A percentile compares a stretch with the other conserved stretches of the same genome.
These are phyloP conservation scores for Polygonum maritimum DNA, from an alignment of 148 eudicot genomes.

Conservation along the genomic window DNA sequence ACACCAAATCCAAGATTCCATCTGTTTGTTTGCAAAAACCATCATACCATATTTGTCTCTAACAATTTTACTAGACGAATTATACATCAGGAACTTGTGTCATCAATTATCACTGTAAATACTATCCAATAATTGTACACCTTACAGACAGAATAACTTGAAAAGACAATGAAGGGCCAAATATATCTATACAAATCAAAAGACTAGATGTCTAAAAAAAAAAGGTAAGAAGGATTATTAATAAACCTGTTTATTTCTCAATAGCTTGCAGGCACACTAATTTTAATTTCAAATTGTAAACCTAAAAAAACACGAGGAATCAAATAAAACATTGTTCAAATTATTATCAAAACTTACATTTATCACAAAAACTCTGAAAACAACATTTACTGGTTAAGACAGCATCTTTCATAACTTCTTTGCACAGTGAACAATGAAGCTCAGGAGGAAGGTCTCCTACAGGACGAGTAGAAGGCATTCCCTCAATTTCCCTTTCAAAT, in stretches of 20 bases:
- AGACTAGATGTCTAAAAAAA: neutral
- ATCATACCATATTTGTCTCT: neutral
- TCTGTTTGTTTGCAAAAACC: neutral
- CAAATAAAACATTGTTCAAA: neutral
- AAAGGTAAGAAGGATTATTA: neutral
- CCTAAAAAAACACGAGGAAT: neutral
- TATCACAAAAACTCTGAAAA: slow-evolving; percentile 78
- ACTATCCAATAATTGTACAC: neutral
- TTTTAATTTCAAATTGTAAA: neutral
- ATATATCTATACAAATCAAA: neutral
- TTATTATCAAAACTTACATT: slow-evolving; percentile 42
- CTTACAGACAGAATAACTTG: neutral
- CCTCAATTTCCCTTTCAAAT: slow-evolving; percentile 83
- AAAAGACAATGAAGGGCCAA: neutral
- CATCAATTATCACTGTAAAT: neutral
- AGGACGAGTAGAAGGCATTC: slow-evolving; percentile 66
- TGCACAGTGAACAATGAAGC: slow-evolving; percentile 83
- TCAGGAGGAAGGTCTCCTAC: slow-evolving; percentile 85
- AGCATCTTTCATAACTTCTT: slow-evolving; percentile 96
- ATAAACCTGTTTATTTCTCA: neutral
- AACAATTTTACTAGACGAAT: neutral
- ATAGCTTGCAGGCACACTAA: neutral
- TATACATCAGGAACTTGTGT: neutral
- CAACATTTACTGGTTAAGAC: slow-evolving; percentile 94
- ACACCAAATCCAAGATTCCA: neutral